Evolutionary conservation across 2,329 filamentous ascomycete genomes (phyloP), one percentile per base, ranked within the genome.

Genomic region (Ophiostoma novo-ulmi): DNA sequence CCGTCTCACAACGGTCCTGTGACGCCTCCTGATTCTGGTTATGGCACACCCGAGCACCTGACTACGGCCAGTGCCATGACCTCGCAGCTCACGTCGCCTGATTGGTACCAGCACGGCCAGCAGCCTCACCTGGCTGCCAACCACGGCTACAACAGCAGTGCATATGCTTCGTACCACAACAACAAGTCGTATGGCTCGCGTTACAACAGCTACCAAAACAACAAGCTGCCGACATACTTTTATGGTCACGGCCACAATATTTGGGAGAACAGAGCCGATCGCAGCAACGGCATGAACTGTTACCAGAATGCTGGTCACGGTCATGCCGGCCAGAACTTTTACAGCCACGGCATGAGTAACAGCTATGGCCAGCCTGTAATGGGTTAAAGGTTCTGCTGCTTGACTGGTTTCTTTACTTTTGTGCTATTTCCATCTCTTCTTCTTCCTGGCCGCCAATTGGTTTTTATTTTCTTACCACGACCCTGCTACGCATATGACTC

Each of bases 11-110:
- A 35, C 35, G 36, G 82, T 2, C 85, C 85, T 7, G 78, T 88
- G 71, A 88, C 86, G 0, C 86, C 86, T 1, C 86, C 86, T 0
- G 86, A 88, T 73, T 88, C 86, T 26, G 86, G 86, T 6, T 88
- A 88, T 71, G 85, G 85, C 63, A 88, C 86, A 0, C 86, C 86
- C 5, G 86, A 88, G 74, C 86, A 87, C 35, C 38, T 65, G 36
- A 65, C 31, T 6, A 64, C 63, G 63, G 63, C 63, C 20, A 65
- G 35, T 22, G n/a, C 63, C n/a, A 65, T 65, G 63, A 22, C 63
- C 17, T 65, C 63, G 17, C 63, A 65, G 35, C n/a, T 39, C 63
- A 65, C 63, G 35, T 65, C 63, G 35, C 63, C 63, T 22, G 63
- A 65, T 10, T 65, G 63, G 63, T 65, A 41, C 36, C 63, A 65